Evolutionary conservation across 2,329 filamentous ascomycete genomes (phyloP), one percentile per base, ranked within the genome.

Genomic region (Geosmithia putterillii): DNA sequence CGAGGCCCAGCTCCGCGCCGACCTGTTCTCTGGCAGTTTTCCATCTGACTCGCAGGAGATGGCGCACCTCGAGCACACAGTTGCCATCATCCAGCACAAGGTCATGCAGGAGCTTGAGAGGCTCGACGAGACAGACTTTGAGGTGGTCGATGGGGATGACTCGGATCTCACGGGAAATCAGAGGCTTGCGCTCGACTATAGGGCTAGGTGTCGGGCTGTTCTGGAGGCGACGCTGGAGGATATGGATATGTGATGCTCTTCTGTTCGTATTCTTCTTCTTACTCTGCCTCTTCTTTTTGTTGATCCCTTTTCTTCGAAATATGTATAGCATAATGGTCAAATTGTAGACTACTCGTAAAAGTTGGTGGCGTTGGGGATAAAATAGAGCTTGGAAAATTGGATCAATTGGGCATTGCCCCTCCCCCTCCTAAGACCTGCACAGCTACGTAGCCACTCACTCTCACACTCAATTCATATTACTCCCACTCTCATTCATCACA

Each of bases 121-220:
- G 41, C 54, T 79, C 14, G 60, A 65, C 22, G 65, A 69, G 48
- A 64, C 67, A 3, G 71, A 73, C 23, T 55, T 66, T 4, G 63
- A 67, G 44, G 55, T 61, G 7, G 61, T 62, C 3, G 66, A 65
- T 2, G 62, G 59, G 2, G 63, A 62, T 1, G 60, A 60, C 14
- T 55, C 49, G 32, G 41, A 54, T 14, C 48, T 63, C 38, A 72
- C 66, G 37, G 49, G 47, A 9, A 71, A 71, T 42, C 72, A 76
- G 56, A 50, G 54, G 38, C 52, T 77, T 37, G 73, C 69, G 14
- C 40, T 67, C 17, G 56, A 61, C n/a, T 77, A 78, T 50, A 58
- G 73, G 20, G 51, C 53, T 22, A 63, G 71, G 48, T 76, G 70
- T 49, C 60, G 64, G 42, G 61, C 55, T 19, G 71, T 76, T 1